Conservation (phyloP, 495 filamentous ascomycete species). For the Amphirosellinia nigrospora region DNA sequence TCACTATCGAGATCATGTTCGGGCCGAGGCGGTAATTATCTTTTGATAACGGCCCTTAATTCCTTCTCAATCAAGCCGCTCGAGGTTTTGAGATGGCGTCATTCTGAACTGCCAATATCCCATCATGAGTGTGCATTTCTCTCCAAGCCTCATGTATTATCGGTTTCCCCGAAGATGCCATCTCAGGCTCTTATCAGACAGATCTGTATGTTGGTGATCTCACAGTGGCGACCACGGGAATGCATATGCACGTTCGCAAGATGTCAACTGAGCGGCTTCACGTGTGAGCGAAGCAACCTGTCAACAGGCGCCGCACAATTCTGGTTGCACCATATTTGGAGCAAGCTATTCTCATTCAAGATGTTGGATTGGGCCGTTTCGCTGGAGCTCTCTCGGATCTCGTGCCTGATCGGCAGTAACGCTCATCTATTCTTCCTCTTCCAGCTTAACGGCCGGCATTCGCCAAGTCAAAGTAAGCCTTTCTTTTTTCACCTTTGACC, state of each 20-base stretch:
- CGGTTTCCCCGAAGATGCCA: not conserved
- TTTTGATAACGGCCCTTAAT: not conserved
- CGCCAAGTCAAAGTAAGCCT: conserved; percentile 10
- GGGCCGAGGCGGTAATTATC: conserved; percentile 6
- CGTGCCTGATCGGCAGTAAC: conserved; percentile 24
- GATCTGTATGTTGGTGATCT: conserved; percentile 16
- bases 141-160: not conserved
- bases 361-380: not conserved
- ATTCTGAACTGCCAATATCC: not conserved
- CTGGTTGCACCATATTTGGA: not conserved
- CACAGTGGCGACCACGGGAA: conserved; percentile 1
- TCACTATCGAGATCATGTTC: not conserved
- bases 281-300: conserved; percentile 9
- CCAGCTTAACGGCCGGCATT: conserved; percentile 7
- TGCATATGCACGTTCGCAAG: conserved; percentile 21
- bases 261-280: conserved; percentile 12
- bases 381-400: conserved; percentile 7
- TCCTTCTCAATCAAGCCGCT: not conserved
- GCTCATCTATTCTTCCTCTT: conserved; percentile 18
- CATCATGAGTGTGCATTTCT: not conserved
- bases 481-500: conserved; percentile 19
- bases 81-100: not conserved
- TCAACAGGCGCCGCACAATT: not conserved
- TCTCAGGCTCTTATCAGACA: not conserved
- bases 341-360: not conserved